These are phyloP conservation scores for Bipolaris zeicola DNA, from an alignment of 2,329 filamentous ascomycete genomes.

Conservation along the genomic window DNA sequence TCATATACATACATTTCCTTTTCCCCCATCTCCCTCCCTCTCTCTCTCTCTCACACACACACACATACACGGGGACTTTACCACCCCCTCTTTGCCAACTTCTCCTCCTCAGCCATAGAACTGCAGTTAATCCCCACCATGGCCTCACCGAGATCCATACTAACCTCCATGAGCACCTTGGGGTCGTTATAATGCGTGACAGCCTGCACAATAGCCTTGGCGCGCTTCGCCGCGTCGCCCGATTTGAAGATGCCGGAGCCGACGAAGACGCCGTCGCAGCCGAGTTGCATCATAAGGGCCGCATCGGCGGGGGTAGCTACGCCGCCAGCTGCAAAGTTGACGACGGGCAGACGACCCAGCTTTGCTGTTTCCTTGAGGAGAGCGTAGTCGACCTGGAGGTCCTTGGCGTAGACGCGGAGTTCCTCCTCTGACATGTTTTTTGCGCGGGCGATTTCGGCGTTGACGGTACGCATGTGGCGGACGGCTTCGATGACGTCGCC, in stretches of 20 bases:
- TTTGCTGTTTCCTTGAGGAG: constrained; percentile 86
- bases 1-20: background rate
- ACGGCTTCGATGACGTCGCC: constrained; percentile 97
- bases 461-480: constrained; percentile 92
- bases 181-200: constrained; percentile 89
- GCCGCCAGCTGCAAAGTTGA: constrained; percentile 98
- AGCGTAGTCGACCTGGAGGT: constrained; percentile 77
- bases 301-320: constrained; percentile 99
- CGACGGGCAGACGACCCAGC: constrained; percentile 86
- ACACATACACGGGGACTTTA: constrained; percentile 44
- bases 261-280: constrained; percentile 97
- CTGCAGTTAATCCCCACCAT: constrained; percentile 95
- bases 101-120: constrained; percentile 77
- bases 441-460: constrained; percentile 77
- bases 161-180: constrained; percentile 83
- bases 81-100: constrained; percentile 85
- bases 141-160: constrained; percentile 88
- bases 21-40: background rate
- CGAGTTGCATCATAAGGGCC: constrained; percentile 98
- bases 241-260: constrained; percentile 98
- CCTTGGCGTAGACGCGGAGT: constrained; percentile 77
- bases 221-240: constrained; percentile 85
- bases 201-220: constrained; percentile 92
- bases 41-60: no score
- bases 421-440: constrained; percentile 69